Evolutionary conservation across 768 basidiomycete species (phyloP).

Genomic region (Termitomyces sp.): DNA sequence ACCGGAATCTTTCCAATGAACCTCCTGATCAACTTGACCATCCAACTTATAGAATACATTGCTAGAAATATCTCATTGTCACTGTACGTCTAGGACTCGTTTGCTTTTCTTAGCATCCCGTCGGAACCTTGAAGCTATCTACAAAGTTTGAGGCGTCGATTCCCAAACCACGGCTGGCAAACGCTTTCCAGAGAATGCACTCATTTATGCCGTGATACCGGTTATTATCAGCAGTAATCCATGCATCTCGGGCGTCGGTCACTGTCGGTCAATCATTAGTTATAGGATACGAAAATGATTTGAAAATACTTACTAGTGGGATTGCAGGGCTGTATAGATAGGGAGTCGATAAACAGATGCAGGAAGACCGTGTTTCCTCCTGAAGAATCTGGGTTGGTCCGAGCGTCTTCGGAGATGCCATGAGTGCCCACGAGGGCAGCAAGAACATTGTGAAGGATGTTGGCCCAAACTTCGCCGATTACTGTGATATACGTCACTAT

Average conservation of each 20-base stretch:
- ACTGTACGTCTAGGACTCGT: too few relatives aligned
- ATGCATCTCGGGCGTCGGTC: slow-evolving; percentile 33
- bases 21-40: too few relatives aligned
- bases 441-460: slow-evolving; percentile 22
- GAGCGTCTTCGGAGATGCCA: slow-evolving; percentile 16
- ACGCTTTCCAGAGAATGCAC: slow-evolving; percentile 36
- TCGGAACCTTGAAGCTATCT: slow-evolving; percentile 2
- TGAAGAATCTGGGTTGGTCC: slow-evolving; percentile 23
- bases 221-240: slow-evolving; percentile 38
- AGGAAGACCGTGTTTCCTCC: slow-evolving; percentile 35
- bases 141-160: slow-evolving; percentile 5
- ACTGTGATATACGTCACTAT: background rate
- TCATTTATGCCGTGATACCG: slow-evolving; percentile 33
- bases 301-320: slow-evolving; percentile 27
- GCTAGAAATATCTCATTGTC: too few relatives aligned
- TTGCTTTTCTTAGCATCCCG: background rate
- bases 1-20: too few relatives aligned
- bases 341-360: slow-evolving; percentile 35
- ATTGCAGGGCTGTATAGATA: slow-evolving; percentile 31
- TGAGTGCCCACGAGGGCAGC: slow-evolving; percentile 15
- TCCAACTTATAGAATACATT: too few relatives aligned
- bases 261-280: slow-evolving; percentile 15
- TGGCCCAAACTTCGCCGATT: slow-evolving; percentile 42
- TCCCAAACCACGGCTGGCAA: slow-evolving; percentile 37
- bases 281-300: background rate